Base-by-base conservation (phyloP, 2,329 filamentous ascomycete species). In the Colletotrichum sp. region DNA sequence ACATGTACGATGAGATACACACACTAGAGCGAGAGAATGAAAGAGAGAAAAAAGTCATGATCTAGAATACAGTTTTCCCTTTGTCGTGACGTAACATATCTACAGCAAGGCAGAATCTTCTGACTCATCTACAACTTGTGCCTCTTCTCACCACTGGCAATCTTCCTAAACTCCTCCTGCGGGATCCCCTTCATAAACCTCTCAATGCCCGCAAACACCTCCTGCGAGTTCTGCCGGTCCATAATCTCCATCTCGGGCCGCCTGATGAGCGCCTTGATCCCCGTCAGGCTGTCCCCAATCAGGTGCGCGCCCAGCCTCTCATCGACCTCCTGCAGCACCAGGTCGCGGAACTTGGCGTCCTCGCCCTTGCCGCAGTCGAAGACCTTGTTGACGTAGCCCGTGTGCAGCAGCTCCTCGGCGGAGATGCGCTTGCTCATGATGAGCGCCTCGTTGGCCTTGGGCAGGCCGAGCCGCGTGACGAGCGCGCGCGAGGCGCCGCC, bases 361-460 rank as follows among this genome's bases (percentile, higher is more conserved):
- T 96, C 92, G 28, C 90, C 93, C 78, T 89, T 86, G 12, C 86
- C 85, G 8, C 64, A 72, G 15, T 87, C 86, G 79, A 98, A 94
- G 18, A 98, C 89, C 84, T 93, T 94, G 81, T 98, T 99, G 60
- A 98, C 95, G 81, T 95, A 99, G 0, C 96, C 96, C 4, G 91
- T 90, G 10, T 89, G 87, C 77, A 96, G 88, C 34, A 99, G 89
- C 82, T 98, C 95, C 28, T 93, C 91, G 34, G 91, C 91, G 0
- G 88, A 84, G 80, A 99, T 95, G 60, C 93, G 90, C 84, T 94
- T 95, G 81, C 94, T 96, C 94, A 98, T 97, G 79, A 99, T 93
- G 15, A 99, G 90, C 15, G 97, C 96, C 88, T 99, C 97, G 82
- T 98, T 98, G 12, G 96, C 96, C 83, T 95, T 95, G 75, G 91